Evolutionary conservation across 495 filamentous ascomycete genomes (phyloP), one percentile per base, ranked within the genome.

Genomic region (Xylaria intraflava): DNA sequence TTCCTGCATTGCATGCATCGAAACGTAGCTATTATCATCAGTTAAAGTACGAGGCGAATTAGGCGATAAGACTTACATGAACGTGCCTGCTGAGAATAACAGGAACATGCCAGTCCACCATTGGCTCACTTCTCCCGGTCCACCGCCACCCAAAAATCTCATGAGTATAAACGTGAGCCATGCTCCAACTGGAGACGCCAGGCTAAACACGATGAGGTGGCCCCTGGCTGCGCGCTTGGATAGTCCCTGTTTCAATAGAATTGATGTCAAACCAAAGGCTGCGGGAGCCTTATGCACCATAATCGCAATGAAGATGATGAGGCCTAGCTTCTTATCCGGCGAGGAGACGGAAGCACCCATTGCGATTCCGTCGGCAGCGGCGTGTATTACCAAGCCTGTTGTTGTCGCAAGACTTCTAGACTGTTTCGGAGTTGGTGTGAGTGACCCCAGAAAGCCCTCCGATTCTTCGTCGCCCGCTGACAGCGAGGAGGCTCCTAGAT

Each of bases 1-100:
- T 61, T 95, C 90, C 65, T 92, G 89, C 90, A 97, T 96, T 2
- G 90, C 89, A 65, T 98, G 93, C 92, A 96, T 95, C 2, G 93
- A 94, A 24, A 98, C 93, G 64, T 98, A 97, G 65, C 90, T 95
- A 49, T 10, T 26, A 52, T 35, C 10, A 46, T 70, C 53, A 67
- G 55, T 57, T 39, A 40, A 52, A 36, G 24, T 43, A 38, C 12
- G 23, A 41, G 22, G 22, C 12, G 8, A 0, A 30, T 19, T 3
- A 47, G 14, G 6, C 7, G 14, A 40, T 26, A 36, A 51, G 9
- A 78, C 88, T 79, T 70, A 96, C 89, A 98, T 73, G 67, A 98
- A 98, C 3, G 93, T 98, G 14, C 93, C 93, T 1, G 84, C 93
- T 12, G 88, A 94, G 65, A 98, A 98, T 22, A 97, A 70, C 11